Evolutionary conservation across 148 eudicot genomes (phyloP).

Genomic region (Silene latifolia): DNA sequence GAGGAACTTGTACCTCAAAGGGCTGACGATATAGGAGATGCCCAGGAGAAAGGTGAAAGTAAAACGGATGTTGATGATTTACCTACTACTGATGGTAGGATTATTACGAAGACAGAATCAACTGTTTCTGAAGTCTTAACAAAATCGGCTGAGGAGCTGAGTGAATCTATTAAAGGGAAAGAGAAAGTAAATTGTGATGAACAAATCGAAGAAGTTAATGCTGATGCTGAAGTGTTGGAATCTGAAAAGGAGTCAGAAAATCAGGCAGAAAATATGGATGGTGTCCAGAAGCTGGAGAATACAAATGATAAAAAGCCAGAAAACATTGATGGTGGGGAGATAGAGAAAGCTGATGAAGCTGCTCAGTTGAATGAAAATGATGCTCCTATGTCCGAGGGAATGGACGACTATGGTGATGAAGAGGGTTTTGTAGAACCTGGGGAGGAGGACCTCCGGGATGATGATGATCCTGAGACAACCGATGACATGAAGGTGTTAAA

Average conservation of each 20-base stretch:
- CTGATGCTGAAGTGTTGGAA: constrained; percentile 24
- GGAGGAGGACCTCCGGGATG: constrained; percentile 47
- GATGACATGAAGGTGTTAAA: constrained; percentile 41
- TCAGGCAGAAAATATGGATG: constrained; percentile 15
- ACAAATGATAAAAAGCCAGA: constrained; percentile 15
- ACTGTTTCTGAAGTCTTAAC: constrained; percentile 10
- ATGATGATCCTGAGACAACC: constrained; percentile 36
- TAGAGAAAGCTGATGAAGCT: constrained; percentile 28
- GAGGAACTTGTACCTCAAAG: constrained; percentile 25
- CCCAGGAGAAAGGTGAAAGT: constrained; percentile 26
- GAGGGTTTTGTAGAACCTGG: constrained; percentile 52
- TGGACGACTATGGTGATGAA: constrained; percentile 44
- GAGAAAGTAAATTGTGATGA: constrained; percentile 25
- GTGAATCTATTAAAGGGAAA: constrained; percentile 23
- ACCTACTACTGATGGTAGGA: constrained; percentile 9
- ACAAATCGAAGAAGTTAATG: constrained; percentile 24
- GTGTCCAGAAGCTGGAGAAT: constrained; percentile 7
- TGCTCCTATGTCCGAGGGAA: constrained; percentile 32
- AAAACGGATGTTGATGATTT: constrained; percentile 28
- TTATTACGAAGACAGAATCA: constrained; percentile 20
- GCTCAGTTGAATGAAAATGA: constrained; percentile 31
- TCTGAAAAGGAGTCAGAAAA: constrained; percentile 15
- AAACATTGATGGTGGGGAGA: constrained; percentile 14
- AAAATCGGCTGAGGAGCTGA: constrained; percentile 20
- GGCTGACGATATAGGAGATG: constrained; percentile 20